Evolutionary conservation across 495 filamentous ascomycete genomes (phyloP).

Genomic region (Penicillium canescens): DNA sequence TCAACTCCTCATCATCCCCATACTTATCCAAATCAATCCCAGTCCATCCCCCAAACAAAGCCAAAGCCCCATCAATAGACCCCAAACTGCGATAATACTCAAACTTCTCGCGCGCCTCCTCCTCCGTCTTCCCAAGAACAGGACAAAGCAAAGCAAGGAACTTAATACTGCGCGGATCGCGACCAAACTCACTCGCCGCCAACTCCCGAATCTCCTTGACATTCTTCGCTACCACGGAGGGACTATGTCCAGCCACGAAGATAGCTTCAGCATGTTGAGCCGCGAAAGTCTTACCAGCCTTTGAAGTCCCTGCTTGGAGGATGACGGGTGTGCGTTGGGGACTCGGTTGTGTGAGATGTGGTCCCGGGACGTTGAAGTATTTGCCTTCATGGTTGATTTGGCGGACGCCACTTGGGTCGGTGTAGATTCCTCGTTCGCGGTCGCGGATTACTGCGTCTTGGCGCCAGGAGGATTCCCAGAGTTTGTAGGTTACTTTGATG

Average conservation of each 20-base stretch:
- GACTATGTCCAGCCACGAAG: constrained; percentile 51
- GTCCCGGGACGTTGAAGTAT: constrained; percentile 65
- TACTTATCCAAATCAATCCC: constrained; percentile 55
- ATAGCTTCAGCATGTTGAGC: constrained; percentile 60
- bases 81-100: constrained; percentile 48
- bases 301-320: constrained; percentile 65
- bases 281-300: constrained; percentile 62
- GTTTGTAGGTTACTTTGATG: constrained; percentile 67
- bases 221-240: constrained; percentile 46
- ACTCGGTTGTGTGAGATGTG: constrained; percentile 63
- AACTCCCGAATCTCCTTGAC: constrained; percentile 52
- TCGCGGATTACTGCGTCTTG: constrained; percentile 64
- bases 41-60: constrained; percentile 60
- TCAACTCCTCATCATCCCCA: constrained; percentile 55
- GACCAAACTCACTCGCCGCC: constrained; percentile 42
- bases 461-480: constrained; percentile 69
- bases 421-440: constrained; percentile 55
- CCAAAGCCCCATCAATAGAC: constrained; percentile 54
- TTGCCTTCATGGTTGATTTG: constrained; percentile 68
- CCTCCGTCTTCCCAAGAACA: constrained; percentile 53
- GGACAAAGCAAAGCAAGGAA: constrained; percentile 54
- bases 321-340: constrained; percentile 67
- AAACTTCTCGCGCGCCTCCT: constrained; percentile 55
- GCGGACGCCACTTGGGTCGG: constrained; percentile 57
- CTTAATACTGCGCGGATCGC: constrained; percentile 52